Conservation (phyloP, 2,329 filamentous ascomycete species). For the Diaporthe sp. region DNA sequence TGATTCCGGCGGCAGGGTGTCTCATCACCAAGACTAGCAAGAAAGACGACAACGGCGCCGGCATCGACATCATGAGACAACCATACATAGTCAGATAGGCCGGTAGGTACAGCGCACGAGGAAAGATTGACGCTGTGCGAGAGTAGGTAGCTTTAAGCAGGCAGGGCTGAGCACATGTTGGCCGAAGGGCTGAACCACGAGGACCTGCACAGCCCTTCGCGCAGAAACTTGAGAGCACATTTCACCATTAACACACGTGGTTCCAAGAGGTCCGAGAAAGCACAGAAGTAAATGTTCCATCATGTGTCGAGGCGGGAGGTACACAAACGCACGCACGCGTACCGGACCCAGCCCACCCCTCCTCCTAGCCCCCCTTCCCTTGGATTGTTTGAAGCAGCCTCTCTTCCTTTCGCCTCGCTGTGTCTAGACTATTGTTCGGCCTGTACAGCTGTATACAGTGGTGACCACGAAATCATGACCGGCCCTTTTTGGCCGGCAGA, state of each 20-base stretch:
- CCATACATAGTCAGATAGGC: neutral
- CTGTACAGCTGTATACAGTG: conserved; percentile 33
- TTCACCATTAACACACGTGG: conserved; percentile 4
- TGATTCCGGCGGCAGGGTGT: neutral
- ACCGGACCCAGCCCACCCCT: neutral
- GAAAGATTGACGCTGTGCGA: too few relatives aligned
- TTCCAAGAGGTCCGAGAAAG: neutral
- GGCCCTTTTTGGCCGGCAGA: neutral
- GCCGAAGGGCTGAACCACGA: neutral
- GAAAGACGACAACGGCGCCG: neutral
- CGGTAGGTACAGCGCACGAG: neutral
- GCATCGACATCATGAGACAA: too few relatives aligned
- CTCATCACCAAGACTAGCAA: neutral
- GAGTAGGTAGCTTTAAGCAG: neutral
- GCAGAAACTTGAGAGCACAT: neutral
- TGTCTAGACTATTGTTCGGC: conserved; percentile 36
- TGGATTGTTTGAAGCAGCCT: conserved; percentile 22
- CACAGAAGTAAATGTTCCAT: conserved; percentile 37
- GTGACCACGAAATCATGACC: conserved; percentile 25
- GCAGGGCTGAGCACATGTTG: neutral
- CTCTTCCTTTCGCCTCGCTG: conserved; percentile 26
- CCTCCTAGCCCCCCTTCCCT: neutral
- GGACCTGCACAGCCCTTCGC: too few relatives aligned
- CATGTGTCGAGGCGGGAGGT: conserved; percentile 34
- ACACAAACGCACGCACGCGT: neutral